Evolutionary conservation across 768 basidiomycete species (phyloP).

Genomic region (Naganishia kalamii): DNA sequence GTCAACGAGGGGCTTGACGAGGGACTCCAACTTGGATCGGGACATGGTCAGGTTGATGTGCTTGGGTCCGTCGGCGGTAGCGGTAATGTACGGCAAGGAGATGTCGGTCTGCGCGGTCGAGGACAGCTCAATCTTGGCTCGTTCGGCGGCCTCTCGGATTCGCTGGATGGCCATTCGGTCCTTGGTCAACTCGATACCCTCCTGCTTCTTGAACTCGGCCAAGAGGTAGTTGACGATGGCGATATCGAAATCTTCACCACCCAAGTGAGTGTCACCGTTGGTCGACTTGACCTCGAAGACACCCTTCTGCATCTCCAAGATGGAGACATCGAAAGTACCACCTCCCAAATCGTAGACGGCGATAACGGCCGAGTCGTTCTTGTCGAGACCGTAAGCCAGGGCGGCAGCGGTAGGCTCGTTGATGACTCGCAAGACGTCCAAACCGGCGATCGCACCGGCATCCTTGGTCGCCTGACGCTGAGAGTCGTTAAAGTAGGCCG

Average conservation of each 20-base stretch:
- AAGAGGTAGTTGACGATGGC: conserved; percentile 77
- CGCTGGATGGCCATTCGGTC: conserved; percentile 98
- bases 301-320: conserved; percentile 98
- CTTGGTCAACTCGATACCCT: conserved; percentile 67
- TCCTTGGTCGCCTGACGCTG: conserved; percentile 98
- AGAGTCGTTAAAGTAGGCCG: conserved; percentile 98
- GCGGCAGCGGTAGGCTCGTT: conserved; percentile 99
- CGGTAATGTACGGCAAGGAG: conserved; percentile 96
- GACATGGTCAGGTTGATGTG: conserved; percentile 90
- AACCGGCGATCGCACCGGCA: conserved; percentile 92
- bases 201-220: conserved; percentile 89
- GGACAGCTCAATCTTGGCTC: conserved; percentile 97
- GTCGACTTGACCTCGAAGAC: conserved; percentile 99
- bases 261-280: conserved; percentile 97
- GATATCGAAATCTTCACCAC: conserved; percentile 95
- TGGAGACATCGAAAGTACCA: conserved; percentile 99
- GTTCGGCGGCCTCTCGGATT: conserved; percentile 97
- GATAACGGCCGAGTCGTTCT: conserved; percentile 73
- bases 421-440: conserved; percentile 95
- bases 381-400: conserved; percentile 93
- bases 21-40: conserved; percentile 80
- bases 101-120: conserved; percentile 92
- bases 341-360: conserved; percentile 98
- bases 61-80: conserved; percentile 87
- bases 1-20: conserved; percentile 74